Evolutionary conservation across 345 rosid species (phyloP), one percentile per base, ranked within the genome.

Genomic region (Eucalyptus decipiens): DNA sequence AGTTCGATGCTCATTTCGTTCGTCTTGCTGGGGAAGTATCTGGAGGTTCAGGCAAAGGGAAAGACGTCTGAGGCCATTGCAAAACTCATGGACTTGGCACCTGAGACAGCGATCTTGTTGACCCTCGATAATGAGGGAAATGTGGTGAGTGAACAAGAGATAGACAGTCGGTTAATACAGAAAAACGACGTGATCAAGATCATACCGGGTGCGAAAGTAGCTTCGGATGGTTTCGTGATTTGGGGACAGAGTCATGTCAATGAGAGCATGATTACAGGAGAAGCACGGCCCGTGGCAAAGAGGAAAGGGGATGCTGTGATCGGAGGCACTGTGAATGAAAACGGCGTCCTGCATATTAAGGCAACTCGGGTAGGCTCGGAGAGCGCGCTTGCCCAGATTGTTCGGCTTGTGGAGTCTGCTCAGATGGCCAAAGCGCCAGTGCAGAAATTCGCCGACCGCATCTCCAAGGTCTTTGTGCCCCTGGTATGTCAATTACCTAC

Each of bases 371-470:
- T 97, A 81, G 99, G 99, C 52, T 96, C 99, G 21, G 99, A 96
- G 93, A 95, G 95, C 89, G 97, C 99, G 49, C 97, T 97, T 83
- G 95, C 99, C 4, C 99, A 97, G 93, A 97, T 97, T 90, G 99
- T 97, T 89, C 95, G 96, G 40, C 97, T 97, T 3, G 99, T 97
- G 45, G 99, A 97, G 89, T 97, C 99, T 3, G 99, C 99, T 10
- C 99, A 97, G 92, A 91, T 97, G 93, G 99, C 99, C 34, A 97
- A 97, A 94, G 99, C 99, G 85, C 99, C 99, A 0, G 98, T 95
- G 1, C 99, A 97, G 95, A 97, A 97, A 91, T 93, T 97, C 56
- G 99, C 99, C 48, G 99, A 97, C 87, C 95, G 98, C 9, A 95
- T 97, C 87, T 96, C 99, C 86, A 96, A 95, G 88, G 95, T 56